Evolutionary conservation across 2,329 filamentous ascomycete species (phyloP).

Genomic region (Didymella lethalis): DNA sequence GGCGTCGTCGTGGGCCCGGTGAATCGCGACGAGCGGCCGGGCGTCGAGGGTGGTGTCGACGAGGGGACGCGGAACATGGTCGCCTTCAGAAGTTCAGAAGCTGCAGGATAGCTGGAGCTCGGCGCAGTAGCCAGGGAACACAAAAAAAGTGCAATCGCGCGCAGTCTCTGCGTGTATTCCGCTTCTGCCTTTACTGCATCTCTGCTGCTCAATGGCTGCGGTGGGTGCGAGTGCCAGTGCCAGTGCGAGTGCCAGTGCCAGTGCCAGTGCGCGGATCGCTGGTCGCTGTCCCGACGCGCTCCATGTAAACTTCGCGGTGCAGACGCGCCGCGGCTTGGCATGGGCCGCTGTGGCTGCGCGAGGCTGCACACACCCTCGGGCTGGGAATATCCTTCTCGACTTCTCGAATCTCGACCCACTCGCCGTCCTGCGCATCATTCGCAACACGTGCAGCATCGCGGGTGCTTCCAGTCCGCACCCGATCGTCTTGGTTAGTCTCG

Average conservation of each 20-base stretch:
- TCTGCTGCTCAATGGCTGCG: background rate
- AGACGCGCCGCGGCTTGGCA: slow-evolving; percentile 32
- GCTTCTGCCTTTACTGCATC: background rate
- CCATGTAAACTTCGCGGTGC: slow-evolving; percentile 25
- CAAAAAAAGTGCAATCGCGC: slow-evolving; percentile 7
- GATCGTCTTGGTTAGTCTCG: background rate
- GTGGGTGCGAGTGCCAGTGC: background rate
- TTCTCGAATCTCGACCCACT: background rate
- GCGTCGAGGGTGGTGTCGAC: slow-evolving; percentile 49
- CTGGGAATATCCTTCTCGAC: background rate
- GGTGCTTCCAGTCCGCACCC: background rate
- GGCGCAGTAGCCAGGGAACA: slow-evolving; percentile 9
- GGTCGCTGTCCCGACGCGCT: slow-evolving; percentile 20
- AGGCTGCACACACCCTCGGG: background rate
- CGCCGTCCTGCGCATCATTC: slow-evolving; percentile 6
- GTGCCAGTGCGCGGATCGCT: background rate
- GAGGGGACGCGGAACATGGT: slow-evolving; percentile 48
- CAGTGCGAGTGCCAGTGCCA: too few relatives aligned
- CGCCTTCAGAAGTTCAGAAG: too few relatives aligned
- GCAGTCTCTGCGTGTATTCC: slow-evolving; percentile 8
- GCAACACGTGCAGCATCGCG: background rate
- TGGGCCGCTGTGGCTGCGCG: background rate
- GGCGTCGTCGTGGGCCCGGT: slow-evolving; percentile 64
- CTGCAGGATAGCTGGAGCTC: background rate
- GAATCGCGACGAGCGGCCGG: slow-evolving; percentile 38